A percentile compares a stretch with the other conserved stretches of the same genome.
phyloP scores from a whole-genome alignment of 2,329 filamentous ascomycete genomes.

The Aureobasidium sp. region DNA sequence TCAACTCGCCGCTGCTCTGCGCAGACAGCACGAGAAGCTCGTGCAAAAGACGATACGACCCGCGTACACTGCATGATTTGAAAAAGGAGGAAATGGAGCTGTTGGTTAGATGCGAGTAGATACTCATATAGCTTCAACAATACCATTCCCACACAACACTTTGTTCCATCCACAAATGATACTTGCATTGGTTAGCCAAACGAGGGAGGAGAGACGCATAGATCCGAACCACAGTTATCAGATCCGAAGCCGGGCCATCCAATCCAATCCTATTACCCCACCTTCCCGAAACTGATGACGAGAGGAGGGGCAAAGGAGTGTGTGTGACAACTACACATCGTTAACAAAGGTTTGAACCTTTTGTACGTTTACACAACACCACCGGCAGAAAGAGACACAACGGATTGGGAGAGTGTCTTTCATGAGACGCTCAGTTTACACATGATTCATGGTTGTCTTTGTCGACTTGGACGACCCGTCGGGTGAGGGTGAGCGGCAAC shows the following conservation, averaged over 20 bases:
- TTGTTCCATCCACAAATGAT: too few species aligned
- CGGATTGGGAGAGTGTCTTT: not conserved
- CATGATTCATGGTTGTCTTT: constrained; percentile 33
- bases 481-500: constrained; percentile 8
- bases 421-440: not conserved
- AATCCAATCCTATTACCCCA: not conserved
- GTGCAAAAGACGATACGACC: too few species aligned
- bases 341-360: not conserved
- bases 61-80: too few species aligned
- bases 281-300: not conserved
- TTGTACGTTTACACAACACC: not conserved
- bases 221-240: not conserved
- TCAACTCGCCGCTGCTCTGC: too few species aligned
- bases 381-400: not conserved
- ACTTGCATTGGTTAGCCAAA: too few species aligned
- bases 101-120: too few species aligned
- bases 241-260: not conserved
- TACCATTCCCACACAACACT: too few species aligned
- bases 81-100: too few species aligned
- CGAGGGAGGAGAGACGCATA: too few species aligned
- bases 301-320: not conserved
- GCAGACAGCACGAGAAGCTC: too few species aligned
- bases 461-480: constrained; percentile 27
- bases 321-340: not conserved
- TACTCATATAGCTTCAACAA: too few species aligned